These are phyloP conservation scores for Trypanosoma vivax DNA, from an alignment of 208 protist species.

Conservation along the genomic window DNA sequence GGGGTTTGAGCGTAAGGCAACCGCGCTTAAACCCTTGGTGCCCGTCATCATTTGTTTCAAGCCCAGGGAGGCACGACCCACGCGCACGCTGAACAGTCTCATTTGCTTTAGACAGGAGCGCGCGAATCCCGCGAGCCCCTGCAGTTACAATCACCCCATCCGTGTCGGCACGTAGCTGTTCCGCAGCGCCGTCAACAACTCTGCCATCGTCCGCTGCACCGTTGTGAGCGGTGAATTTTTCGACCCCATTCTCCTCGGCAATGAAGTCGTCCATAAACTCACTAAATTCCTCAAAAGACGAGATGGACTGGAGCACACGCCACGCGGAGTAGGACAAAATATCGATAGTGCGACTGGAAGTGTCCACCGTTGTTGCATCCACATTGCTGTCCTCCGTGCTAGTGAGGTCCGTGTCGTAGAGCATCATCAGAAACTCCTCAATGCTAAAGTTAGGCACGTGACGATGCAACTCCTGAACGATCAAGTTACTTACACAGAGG, in stretches of 20 bases:
- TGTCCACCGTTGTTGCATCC: constrained; percentile 8
- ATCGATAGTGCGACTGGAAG: constrained; percentile 7
- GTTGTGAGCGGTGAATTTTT: constrained; percentile 3
- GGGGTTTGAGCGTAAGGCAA: neutral
- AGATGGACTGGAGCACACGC: constrained; percentile 71
- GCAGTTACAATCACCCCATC: constrained; percentile 34
- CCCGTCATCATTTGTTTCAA: neutral
- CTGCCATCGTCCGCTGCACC: neutral
- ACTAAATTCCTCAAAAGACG: constrained; percentile 75
- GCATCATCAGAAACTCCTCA: constrained; percentile 64
- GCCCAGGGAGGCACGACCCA: neutral
- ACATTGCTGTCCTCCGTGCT: neutral
- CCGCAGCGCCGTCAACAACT: neutral
- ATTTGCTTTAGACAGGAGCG: constrained; percentile 27
- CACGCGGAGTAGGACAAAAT: constrained; percentile 76
- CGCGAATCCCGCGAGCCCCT: constrained; percentile 60
- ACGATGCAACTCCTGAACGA: constrained; percentile 37
- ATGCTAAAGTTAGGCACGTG: constrained; percentile 63
- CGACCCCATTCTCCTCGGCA: constrained; percentile 68
- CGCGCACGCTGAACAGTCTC: neutral
- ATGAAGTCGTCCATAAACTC: constrained; percentile 82
- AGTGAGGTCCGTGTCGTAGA: constrained; percentile 41
- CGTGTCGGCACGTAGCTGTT: neutral
- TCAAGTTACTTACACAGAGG: constrained; percentile 30
- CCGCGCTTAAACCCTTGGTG: neutral